phyloP scores from a whole-genome alignment of 139 green algal genomes.

The Haematococcus sp. region DNA sequence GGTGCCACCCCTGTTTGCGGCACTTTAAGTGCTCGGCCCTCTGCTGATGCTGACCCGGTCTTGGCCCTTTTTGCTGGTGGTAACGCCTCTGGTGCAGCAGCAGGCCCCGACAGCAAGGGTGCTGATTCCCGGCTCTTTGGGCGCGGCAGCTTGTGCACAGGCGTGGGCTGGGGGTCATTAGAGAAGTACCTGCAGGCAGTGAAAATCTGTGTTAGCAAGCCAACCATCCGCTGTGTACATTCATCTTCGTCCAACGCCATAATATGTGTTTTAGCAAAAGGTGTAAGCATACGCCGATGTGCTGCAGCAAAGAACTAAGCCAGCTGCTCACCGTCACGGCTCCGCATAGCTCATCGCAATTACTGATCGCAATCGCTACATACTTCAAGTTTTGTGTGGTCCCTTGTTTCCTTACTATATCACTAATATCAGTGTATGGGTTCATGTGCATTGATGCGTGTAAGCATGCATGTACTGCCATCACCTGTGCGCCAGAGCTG shows the following conservation, averaged over 20 bases:
- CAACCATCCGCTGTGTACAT: too few relatives aligned
- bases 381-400: too few relatives aligned
- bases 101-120: background rate
- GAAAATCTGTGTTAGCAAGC: background rate
- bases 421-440: too few relatives aligned
- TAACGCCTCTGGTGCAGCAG: background rate
- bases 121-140: conserved; percentile 32
- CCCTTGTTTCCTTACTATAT: too few relatives aligned
- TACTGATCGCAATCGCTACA: too few relatives aligned
- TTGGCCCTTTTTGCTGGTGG: background rate
- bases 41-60: too few relatives aligned
- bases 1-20: too few relatives aligned
- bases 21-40: too few relatives aligned
- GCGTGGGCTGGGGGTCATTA: conserved; percentile 54
- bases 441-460: too few relatives aligned
- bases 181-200: conserved; percentile 65
- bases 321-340: too few relatives aligned
- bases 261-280: conserved; percentile 40
- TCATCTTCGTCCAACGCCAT: too few relatives aligned
- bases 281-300: background rate
- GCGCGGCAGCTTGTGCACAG: conserved; percentile 46
- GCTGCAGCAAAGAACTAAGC: background rate
- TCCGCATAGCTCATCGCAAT: too few relatives aligned
- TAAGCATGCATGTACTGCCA: background rate
- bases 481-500: conserved; percentile 19